Evolutionary conservation across 1,139 yeast species (phyloP).

Genomic region (Protomyces gravidus): DNA sequence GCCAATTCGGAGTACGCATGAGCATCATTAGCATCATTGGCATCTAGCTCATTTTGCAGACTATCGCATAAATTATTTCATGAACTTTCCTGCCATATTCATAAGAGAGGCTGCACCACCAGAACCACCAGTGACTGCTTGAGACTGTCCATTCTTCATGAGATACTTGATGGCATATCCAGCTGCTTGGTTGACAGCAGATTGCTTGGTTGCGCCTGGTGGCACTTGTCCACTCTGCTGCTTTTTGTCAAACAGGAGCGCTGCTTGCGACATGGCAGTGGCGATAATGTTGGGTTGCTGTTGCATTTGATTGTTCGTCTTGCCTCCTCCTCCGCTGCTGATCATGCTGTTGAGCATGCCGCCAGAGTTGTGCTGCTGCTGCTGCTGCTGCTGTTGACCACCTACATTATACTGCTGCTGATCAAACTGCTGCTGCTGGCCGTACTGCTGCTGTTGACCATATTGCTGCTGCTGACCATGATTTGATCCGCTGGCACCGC

Average conservation of each 20-base stretch:
- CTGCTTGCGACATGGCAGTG: not conserved
- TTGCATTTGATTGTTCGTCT: not conserved
- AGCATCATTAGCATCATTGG: not conserved
- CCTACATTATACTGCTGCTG: not conserved
- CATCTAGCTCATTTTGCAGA: not conserved
- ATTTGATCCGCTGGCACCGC: not conserved
- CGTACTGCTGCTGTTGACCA: not conserved
- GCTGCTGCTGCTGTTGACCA: not conserved
- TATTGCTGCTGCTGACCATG: not conserved
- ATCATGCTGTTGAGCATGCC: not conserved
- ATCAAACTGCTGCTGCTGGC: not conserved
- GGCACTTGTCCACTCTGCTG: not conserved
- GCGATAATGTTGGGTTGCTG: not conserved
- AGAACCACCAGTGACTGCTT: not conserved
- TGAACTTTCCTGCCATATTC: not conserved
- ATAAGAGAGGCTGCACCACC: not conserved
- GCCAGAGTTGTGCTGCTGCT: not conserved
- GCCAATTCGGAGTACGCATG: not conserved
- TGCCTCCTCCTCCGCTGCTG: not conserved
- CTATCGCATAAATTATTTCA: not conserved
- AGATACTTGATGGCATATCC: conserved; percentile 1
- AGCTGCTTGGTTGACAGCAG: not conserved
- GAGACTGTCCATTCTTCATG: conserved; percentile 1
- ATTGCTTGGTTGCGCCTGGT: not conserved
- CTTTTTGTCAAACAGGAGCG: not conserved